Base-by-base conservation (phyloP, 805 yeast genomes). In the Pichia occidentalis region DNA sequence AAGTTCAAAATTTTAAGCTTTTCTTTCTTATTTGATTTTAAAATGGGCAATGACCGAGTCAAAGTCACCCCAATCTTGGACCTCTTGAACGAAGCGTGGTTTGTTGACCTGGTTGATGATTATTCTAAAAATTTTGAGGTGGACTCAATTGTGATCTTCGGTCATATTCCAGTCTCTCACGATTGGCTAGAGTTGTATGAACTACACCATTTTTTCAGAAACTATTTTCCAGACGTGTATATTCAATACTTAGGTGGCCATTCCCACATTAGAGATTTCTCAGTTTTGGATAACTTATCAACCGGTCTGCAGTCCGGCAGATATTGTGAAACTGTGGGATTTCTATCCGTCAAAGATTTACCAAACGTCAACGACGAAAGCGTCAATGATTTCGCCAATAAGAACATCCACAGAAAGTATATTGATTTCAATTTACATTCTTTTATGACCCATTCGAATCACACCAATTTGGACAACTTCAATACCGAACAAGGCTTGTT, bases 231-330 rank as follows among this genome's bases (percentile, higher is more conserved):
- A 5, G 55, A 67, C 22, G 68, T 71, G 0, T 64, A 77, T 0
- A 82, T 90, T 37, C 95, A 86, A 56, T 85, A 82, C 50, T 80
- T 90, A 59, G 97, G 97, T 1, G 97, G 97, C 1, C 97, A 90
- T 60, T 78, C 94, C 21, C 97, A 90, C 55, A 77, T 90, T 12
- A 67, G 97, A 44, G 97, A 90, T 58, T 90, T 81, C 57, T 70
- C 75, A 7, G 63, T 74, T 4, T 65, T 78, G 35, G 97, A 90
- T 52, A 61, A 65, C 2, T 63, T 61, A 34, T 71, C 88, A 18
- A 76, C 84, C 0, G 96, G 80, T 0, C 59, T 90, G n/a, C 95
- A 90, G 61, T 84, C 95, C 54, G 97, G 97, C 0, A 67, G 96
- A 34, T 90, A 84, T 55, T 75, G 95, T 53, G 97, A 90, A 56